Percentiles rank a stretch among this genome's conserved stretches.
These are phyloP conservation scores for Lasiosphaeris hirsuta DNA, from an alignment of 495 filamentous ascomycete genomes.

Conservation along the genomic window DNA sequence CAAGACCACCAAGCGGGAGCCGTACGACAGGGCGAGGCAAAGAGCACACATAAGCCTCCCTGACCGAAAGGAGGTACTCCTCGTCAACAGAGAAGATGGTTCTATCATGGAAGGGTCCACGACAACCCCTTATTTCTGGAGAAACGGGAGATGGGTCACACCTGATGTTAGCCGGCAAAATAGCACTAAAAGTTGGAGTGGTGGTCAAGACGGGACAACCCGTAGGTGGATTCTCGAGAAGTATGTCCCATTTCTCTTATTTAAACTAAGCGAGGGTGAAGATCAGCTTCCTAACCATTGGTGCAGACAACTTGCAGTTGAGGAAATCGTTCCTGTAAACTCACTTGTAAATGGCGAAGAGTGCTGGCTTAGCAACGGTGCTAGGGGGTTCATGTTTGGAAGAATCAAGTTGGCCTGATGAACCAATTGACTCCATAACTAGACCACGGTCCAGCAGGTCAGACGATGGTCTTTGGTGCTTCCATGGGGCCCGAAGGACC, in stretches of 20 bases:
- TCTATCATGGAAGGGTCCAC: conserved; percentile 85
- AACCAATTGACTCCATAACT: too few relatives aligned
- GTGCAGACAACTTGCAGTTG: conserved; percentile 52
- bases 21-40: conserved; percentile 62
- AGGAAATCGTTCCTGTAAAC: conserved; percentile 52
- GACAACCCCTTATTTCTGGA: conserved; percentile 76
- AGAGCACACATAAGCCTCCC: conserved; percentile 53
- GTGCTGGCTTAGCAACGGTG: conserved; percentile 82
- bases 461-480: too few relatives aligned
- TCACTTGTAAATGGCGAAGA: conserved; percentile 68
- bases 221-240: conserved; percentile 74
- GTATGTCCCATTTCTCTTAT: conserved; percentile 21
- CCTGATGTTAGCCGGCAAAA: conserved; percentile 44
- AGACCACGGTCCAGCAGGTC: too few relatives aligned
- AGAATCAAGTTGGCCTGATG: conserved; percentile 23
- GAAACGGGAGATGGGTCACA: conserved; percentile 64
- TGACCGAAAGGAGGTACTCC: conserved; percentile 65
- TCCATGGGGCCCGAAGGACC: too few relatives aligned
- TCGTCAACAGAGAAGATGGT: conserved; percentile 58
- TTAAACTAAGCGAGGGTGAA: too few relatives aligned
- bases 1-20: conserved; percentile 67
- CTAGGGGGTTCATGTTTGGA: conserved; percentile 66
- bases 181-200: conserved; percentile 42
- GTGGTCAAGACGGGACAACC: conserved; percentile 79
- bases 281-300: conserved; percentile 5